A percentile compares a stretch with the other conserved stretches of the same genome.
phyloP scores from a whole-genome alignment of 2,329 filamentous ascomycete genomes.

The Blumeriella jaapii region DNA sequence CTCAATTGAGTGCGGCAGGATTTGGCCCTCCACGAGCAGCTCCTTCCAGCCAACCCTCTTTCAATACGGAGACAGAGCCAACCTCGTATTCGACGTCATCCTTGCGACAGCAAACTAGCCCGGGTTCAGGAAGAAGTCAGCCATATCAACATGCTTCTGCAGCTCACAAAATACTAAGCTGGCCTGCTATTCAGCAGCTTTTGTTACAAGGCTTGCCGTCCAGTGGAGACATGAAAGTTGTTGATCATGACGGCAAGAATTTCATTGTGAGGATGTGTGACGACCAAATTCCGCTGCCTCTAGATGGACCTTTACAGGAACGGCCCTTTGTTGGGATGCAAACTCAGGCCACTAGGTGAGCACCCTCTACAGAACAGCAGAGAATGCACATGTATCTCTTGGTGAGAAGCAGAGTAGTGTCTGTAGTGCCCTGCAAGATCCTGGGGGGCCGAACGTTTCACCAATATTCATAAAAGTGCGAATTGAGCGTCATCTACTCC shows the following conservation, averaged over 20 bases:
- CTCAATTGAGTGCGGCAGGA: slow-evolving; percentile 1
- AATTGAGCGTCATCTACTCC: too few relatives aligned
- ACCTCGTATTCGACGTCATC: slow-evolving; percentile 19
- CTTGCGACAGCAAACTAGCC: slow-evolving; percentile 10
- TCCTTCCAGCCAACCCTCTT: slow-evolving; percentile 20
- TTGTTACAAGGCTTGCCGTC: slow-evolving; percentile 28
- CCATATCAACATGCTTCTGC: slow-evolving; percentile 27
- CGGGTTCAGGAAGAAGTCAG: slow-evolving; percentile 6
- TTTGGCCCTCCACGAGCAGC: slow-evolving; percentile 19
- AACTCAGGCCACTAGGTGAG: slow-evolving; percentile 17
- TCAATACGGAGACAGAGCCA: slow-evolving; percentile 12
- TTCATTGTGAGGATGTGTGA: slow-evolving; percentile 28
- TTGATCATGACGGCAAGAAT: slow-evolving; percentile 30
- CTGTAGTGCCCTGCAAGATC: too few relatives aligned
- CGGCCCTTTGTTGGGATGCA: slow-evolving; percentile 22
- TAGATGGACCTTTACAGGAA: slow-evolving; percentile 19
- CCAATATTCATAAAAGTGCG: too few relatives aligned
- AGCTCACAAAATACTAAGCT: slow-evolving; percentile 41
- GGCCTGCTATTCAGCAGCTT: slow-evolving; percentile 34
- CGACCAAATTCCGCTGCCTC: slow-evolving; percentile 14
- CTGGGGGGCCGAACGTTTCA: too few relatives aligned
- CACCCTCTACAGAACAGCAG: too few relatives aligned
- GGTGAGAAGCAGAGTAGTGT: too few relatives aligned
- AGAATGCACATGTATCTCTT: too few relatives aligned
- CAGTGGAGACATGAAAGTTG: slow-evolving; percentile 26